Conservation (phyloP, 2,329 filamentous ascomycete genomes). For the Verruconis gallopava region DNA sequence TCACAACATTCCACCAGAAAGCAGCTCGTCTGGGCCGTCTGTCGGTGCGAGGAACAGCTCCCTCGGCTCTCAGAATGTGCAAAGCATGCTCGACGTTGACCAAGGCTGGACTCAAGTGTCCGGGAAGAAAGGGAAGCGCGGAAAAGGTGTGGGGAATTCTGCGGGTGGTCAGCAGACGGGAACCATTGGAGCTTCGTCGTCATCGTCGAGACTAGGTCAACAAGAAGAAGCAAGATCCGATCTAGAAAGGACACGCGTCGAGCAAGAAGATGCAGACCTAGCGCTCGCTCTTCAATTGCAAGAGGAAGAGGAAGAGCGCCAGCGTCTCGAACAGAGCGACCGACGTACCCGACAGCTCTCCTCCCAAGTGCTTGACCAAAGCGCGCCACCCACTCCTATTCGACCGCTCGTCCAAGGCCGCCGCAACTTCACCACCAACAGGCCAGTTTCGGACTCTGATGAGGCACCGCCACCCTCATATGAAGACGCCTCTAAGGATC, state of each 20-base stretch:
- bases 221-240: no score
- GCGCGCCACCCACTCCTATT: slow-evolving; percentile 19
- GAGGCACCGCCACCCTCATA: slow-evolving; percentile 49
- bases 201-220: no score
- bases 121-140: slow-evolving; percentile 18
- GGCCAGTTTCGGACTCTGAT: slow-evolving; percentile 13
- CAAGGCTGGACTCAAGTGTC: slow-evolving; percentile 46
- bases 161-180: slow-evolving; percentile 7
- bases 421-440: slow-evolving; percentile 18
- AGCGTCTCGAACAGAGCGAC: slow-evolving; percentile 46
- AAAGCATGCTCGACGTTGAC: slow-evolving; percentile 19
- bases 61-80: slow-evolving; percentile 13
- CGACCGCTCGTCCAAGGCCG: slow-evolving; percentile 35
- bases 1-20: slow-evolving; percentile 29
- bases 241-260: slow-evolving; percentile 38
- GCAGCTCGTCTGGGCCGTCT: slow-evolving; percentile 14
- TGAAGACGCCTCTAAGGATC: slow-evolving; percentile 47
- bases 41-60: slow-evolving; percentile 13
- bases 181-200: slow-evolving; percentile 2
- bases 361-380: slow-evolving; percentile 55
- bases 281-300: slow-evolving; percentile 86
- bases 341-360: slow-evolving; percentile 56
- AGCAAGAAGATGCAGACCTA: slow-evolving; percentile 69
- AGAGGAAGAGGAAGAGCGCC: slow-evolving; percentile 78
- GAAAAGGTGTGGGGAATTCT: slow-evolving; percentile 10